Base-by-base conservation (phyloP, 495 filamentous ascomycete genomes). In the Staphylotrichum tortipilum region DNA sequence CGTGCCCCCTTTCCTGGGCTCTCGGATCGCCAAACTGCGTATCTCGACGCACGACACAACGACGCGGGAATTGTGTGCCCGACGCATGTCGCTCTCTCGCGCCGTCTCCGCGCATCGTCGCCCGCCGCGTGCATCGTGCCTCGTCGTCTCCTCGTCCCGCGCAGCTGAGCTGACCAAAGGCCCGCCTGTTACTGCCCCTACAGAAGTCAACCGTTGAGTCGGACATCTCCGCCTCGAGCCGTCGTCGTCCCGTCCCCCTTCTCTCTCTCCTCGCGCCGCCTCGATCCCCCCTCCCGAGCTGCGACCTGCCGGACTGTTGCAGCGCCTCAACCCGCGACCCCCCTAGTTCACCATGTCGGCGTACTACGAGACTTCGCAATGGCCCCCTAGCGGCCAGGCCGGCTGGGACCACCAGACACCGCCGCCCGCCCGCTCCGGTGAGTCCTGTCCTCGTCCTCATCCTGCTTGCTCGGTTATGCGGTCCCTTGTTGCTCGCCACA, bases 341-440 rank as follows among this genome's bases (percentile, higher is more conserved):
- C 54, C 26, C 34, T 35, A n/a, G n/a, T n/a, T 58, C 58, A 75
- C 57, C 63, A 92, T 92, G 87, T 84, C 88, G 50, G 50, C 48
- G 61, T 95, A 91, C 73, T 95, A 95, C 78, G 88, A 94, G 68
- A 79, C 88, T 56, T 81, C 85, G 63, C 78, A 83, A 64, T 92
- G 86, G 88, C 62, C 74, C 14, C 80, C 85, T 54, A 66, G 79
- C 24, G 78, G 77, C 12, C 72, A 73, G 52, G 79, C 85, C 38
- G 71, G 68, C 40, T 70, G 72, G 62, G 92, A 89, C 80, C 88
- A 94, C 46, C 86, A 91, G 61, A 88, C 84, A 39, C 82, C 81
- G 49, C 88, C 88, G 50, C 89, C 89, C 33, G 86, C 88, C 46
- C 84, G 87, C 56, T 94, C 89, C 65, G 88, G 90, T 88, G n/a